Evolutionary conservation across 176 grass and related monocot species (phyloP), one percentile per base, ranked within the genome.

Genomic region (Stipa capillata): DNA sequence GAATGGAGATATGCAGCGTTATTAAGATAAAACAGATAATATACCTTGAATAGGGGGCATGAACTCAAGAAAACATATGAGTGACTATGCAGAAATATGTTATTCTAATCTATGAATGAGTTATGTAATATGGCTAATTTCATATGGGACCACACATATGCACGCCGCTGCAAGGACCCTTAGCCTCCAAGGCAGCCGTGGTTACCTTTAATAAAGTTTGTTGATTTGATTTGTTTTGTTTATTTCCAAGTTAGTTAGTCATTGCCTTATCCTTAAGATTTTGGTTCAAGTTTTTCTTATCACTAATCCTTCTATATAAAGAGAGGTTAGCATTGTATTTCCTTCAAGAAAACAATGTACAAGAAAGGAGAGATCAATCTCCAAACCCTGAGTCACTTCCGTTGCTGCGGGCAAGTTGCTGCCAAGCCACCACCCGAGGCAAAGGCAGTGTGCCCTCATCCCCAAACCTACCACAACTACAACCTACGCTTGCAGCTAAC

Each of bases 11-110:
- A 54, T 73, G 24, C 49, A 65, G 33, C 18, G 42, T 25, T 47
- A 74, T 68, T 80, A 69, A 56, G 24, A 80, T 43, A n/a, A n/a
- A n/a, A n/a, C n/a, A 56, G 24, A 80, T 69, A 23, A 43, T 45
- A 78, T 62, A 62, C 6, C 23, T 24, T 47, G 40, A 78, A 78
- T 61, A 64, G 32, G 59, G 47, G 20, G 15, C 13, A 66, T 42
- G 8, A 65, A 77, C 56, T 62, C 18, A 45, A 62, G 15, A 77
- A 60, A 72, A 59, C 29, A 50, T 16, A 44, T 7, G 13, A 21
- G 10, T 39, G 32, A 10, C n/a, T 52, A 12, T 53, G 25, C 18
- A 73, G 29, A 64, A 73, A 79, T 74, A 80, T 23, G n/a, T 58
- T n/a, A 39, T 24, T 43, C 39, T 47, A 71, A 35, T 67, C 2